Base-by-base conservation (phyloP, 768 basidiomycete species). In the Pleurotus cornucopiae region DNA sequence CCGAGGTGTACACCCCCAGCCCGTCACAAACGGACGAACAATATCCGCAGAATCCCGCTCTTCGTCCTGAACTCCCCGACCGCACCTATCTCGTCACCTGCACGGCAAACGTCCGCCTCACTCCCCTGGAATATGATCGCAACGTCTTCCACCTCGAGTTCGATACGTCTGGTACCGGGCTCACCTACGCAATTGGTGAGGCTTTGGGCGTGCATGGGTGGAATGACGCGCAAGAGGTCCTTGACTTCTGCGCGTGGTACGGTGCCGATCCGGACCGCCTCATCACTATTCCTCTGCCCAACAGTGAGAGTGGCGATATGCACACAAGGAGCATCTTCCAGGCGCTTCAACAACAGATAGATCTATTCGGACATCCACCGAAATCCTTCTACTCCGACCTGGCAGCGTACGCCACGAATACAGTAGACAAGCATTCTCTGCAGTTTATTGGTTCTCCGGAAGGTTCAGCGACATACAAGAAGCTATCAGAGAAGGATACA, bases 141-240 rank as follows among this genome's bases (percentile, higher is more conserved):
- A 98, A 99, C 71, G 94, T 99, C 30, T 98, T 98, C 79, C 97
- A 99, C 73, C 81, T 99, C 62, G 97, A 98, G 75, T 95, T 99
- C 67, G 85, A 94, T 68, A 93, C 91, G 2, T 75, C 82, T 23
- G 91, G 91, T 30, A 99, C 97, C 20, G 94, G 94, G 6, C 80
- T 99, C 59, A 93, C 89, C 72, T 99, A 99, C 70, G 86, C 84
- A 37, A 93, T 98, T 55, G 97, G 97, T 56, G 97, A 98, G 72
- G 97, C 97, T 11, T 85, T 99, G 40, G 97, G 95, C 44, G 79
- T 98, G 43, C 94, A 99, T 67, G 97, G 97, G 5, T 98, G 95
- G 94, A 98, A 99, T 69, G 94, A 98, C 66, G 82, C 82, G 41
- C 71, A 80, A 52, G 96, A 99, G 60, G 93, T 97, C 2, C 69